Conservation (phyloP, 1,284 basidiomycete species). For the Thecaphora frezii region DNA sequence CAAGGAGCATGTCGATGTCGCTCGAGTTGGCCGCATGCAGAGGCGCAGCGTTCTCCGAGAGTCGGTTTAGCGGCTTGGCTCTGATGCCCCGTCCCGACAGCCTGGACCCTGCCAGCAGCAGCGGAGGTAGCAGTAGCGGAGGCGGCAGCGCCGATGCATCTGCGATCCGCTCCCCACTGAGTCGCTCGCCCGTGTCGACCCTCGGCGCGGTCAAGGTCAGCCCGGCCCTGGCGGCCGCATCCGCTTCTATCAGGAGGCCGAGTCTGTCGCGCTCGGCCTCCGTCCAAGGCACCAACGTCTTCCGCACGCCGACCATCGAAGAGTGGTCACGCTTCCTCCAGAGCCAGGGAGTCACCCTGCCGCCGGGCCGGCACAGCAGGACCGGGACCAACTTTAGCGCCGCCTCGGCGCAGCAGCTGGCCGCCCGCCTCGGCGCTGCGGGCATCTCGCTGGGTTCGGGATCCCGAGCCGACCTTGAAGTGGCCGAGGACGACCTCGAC, state of each 20-base stretch:
- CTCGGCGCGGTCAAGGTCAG: neutral
- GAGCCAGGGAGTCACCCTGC: constrained; percentile 37
- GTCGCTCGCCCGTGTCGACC: neutral
- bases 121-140: neutral
- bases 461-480: constrained; percentile 10
- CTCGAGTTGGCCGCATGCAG: neutral
- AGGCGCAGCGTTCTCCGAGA: neutral
- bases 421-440: constrained; percentile 10
- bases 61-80: neutral
- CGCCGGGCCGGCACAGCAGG: constrained; percentile 21
- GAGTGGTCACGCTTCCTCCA: constrained; percentile 52
- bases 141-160: neutral
- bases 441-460: constrained; percentile 7
- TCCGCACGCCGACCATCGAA: constrained; percentile 51
- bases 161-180: neutral
- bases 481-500: constrained; percentile 17
- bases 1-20: constrained; percentile 1
- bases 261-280: constrained; percentile 2
- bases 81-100: neutral
- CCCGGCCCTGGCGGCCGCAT: neutral
- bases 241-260: too few species aligned
- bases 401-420: constrained; percentile 26
- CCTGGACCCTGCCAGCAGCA: too few species aligned
- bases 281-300: constrained; percentile 14
- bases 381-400: constrained; percentile 22